Base-by-base conservation (phyloP, 2,329 filamentous ascomycete species). In the Colletotrichum higginsianum region DNA sequence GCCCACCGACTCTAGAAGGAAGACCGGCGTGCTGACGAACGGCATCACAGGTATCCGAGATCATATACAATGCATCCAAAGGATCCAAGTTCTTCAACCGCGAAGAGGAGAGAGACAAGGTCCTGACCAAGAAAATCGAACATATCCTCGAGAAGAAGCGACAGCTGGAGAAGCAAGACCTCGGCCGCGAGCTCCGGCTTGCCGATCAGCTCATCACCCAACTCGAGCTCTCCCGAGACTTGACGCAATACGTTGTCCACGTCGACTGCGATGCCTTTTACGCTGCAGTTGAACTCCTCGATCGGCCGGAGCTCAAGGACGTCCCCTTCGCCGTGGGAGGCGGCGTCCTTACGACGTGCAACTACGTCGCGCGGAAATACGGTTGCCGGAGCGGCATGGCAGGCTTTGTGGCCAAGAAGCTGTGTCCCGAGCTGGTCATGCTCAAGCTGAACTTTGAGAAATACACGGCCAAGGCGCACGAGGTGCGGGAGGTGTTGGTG, bases 251-350 rank as follows among this genome's bases (percentile, higher is more conserved):
- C 68, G 90, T 98, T 30, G 92, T 98, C 0, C 96, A 99, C 79
- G 89, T 98, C 58, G 96, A 99, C 80, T 98, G 96, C 82, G 96
- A 99, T 84, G 96, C 96, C 18, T 99, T 99, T 82, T 99, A 96
- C 78, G 96, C 96, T 0, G 94, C 96, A 0, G 96, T 98, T 0
- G 96, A 98, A 80, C 94, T 92, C 75, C 87, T 95, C 3, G 92
- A 94, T 77, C 88, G 92, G 1, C 96, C 96, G 0, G 95, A 98
- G 79, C 87, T 99, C 56, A 93, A 93, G 71, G 86, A 95, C 49
- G 85, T 97, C 0, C 96, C 96, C 0, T 98, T 99, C 83, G 95
- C 96, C 0, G 96, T 99, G 0, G 96, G 96, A 0, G 84, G 80
- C 18, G 90, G 90, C 2, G 90, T 92, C 3, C 80, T 92, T 35